Conservation (phyloP, 805 yeast genomes). For the Ogataea corticis region DNA sequence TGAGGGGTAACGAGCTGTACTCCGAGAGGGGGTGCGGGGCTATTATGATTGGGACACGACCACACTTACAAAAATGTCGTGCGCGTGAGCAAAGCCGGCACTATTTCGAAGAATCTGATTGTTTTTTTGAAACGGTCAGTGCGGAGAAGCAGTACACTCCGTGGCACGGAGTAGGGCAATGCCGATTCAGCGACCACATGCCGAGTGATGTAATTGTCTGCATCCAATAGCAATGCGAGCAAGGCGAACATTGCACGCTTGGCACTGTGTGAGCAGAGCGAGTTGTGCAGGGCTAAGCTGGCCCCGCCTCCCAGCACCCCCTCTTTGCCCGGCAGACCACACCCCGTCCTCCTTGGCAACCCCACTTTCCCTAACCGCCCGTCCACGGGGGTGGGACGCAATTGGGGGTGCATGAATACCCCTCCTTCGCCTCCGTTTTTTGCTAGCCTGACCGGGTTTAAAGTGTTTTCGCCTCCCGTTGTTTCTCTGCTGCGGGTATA, state of each 20-base stretch:
- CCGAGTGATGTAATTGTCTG: neutral
- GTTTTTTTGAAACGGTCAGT: constrained; percentile 2
- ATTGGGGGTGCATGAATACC: neutral
- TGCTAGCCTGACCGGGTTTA: neutral
- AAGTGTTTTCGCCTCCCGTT: neutral
- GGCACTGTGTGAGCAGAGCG: too few relatives aligned
- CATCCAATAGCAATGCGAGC: too few relatives aligned
- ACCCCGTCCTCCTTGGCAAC: neutral
- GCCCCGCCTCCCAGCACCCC: too few relatives aligned
- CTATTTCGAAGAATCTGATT: neutral
- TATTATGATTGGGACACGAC: constrained; percentile 2
- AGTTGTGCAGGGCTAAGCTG: too few relatives aligned
- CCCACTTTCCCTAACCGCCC: constrained; percentile 4
- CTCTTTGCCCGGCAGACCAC: neutral
- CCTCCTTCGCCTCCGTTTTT: too few relatives aligned
- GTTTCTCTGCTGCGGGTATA: neutral
- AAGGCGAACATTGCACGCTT: too few relatives aligned
- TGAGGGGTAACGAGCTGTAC: constrained; percentile 6
- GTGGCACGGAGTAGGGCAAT: constrained; percentile 2
- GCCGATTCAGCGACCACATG: neutral
- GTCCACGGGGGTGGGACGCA: constrained; percentile 1
- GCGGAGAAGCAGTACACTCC: constrained; percentile 2
- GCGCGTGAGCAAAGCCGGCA: too few relatives aligned
- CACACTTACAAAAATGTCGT: too few relatives aligned
- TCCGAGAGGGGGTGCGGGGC: constrained; percentile 14